Evolutionary conservation across 371 early-diverging fungal genomes (phyloP).

Genomic region (Syncephalastrum sp.): DNA sequence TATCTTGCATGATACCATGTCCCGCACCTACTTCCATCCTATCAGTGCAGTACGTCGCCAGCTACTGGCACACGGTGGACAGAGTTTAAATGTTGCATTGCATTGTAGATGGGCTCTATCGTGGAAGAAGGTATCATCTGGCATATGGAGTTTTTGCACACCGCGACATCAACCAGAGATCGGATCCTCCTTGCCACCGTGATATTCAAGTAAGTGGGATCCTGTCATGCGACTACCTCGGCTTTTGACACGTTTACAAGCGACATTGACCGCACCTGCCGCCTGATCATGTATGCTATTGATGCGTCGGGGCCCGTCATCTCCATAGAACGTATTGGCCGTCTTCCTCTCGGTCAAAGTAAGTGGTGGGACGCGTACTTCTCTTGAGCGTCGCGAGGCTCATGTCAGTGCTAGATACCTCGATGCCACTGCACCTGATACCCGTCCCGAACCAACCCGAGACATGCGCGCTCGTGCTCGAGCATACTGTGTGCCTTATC

Average conservation of each 20-base stretch:
- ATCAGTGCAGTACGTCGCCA: constrained; percentile 27
- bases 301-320: constrained; percentile 30
- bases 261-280: constrained; percentile 37
- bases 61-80: too few species aligned
- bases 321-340: constrained; percentile 29
- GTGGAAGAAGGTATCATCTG: constrained; percentile 44
- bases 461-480: constrained; percentile 28
- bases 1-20: constrained; percentile 25
- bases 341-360: constrained; percentile 38
- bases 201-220: constrained; percentile 32
- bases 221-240: background rate
- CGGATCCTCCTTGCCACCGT: constrained; percentile 32
- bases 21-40: constrained; percentile 34
- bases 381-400: too few species aligned
- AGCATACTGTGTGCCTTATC: constrained; percentile 9
- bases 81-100: too few species aligned
- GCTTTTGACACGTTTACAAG: constrained; percentile 8
- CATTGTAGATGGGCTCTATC: constrained; percentile 27
- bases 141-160: constrained; percentile 49
- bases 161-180: constrained; percentile 17
- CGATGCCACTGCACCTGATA: constrained; percentile 36
- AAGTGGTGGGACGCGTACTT: background rate
- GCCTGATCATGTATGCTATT: constrained; percentile 30
- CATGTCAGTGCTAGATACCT: constrained; percentile 20
- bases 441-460: constrained; percentile 33